Percentiles rank a stretch among this genome's conserved stretches.
Conservation (phyloP, 2,329 filamentous ascomycete genomes). For the Rhynchosporium agropyri region DNA sequence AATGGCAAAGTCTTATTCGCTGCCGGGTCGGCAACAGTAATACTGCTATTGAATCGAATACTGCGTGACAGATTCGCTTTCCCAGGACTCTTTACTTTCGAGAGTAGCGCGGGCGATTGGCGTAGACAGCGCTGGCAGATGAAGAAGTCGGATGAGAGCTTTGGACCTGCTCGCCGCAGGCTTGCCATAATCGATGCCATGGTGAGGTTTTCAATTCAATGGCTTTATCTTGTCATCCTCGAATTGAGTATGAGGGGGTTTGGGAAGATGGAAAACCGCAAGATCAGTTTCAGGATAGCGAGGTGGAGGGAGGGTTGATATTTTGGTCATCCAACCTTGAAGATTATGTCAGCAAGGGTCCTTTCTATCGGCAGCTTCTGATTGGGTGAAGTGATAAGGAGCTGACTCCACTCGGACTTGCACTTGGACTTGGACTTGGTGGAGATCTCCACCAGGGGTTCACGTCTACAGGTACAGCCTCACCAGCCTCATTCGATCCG, state of each 20-base stretch:
- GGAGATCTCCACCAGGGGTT: conserved; percentile 3
- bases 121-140: conserved; percentile 40
- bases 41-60: conserved; percentile 41
- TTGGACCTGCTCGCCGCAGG: conserved; percentile 37
- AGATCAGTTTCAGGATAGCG: too few species aligned
- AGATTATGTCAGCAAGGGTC: conserved; percentile 21
- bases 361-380: neutral
- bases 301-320: neutral
- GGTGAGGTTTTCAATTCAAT: conserved; percentile 17
- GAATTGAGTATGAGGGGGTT: neutral
- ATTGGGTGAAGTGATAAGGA: neutral
- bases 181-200: conserved; percentile 42
- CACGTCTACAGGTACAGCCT: neutral
- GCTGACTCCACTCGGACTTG: too few species aligned
- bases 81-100: conserved; percentile 27
- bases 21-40: conserved; percentile 23
- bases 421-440: too few species aligned
- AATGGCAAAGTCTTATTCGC: conserved; percentile 32
- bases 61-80: conserved; percentile 32
- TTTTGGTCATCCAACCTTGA: conserved; percentile 4
- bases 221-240: neutral
- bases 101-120: conserved; percentile 23
- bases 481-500: too few species aligned
- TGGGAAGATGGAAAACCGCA: neutral
- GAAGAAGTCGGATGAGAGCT: conserved; percentile 39